Base-by-base conservation (phyloP, 169 alveolate species). In the Cryptosporidium tyzzeri region DNA sequence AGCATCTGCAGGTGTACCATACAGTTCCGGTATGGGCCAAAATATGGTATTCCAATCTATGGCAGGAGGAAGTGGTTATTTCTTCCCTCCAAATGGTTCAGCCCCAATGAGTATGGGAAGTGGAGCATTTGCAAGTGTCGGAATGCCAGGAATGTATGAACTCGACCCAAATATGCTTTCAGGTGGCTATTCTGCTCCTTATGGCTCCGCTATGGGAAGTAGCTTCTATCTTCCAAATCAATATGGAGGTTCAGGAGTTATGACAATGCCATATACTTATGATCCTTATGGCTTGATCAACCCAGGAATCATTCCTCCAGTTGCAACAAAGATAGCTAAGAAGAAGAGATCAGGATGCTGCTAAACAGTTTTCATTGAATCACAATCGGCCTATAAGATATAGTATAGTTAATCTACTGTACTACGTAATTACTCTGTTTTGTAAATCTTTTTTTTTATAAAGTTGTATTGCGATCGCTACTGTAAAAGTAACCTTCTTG, bases 201-300 rank as follows among this genome's bases (percentile, higher is more conserved):
- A 80, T 62, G 89, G 89, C 8, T 62, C 89, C 29, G 89, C 89
- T 9, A 80, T 80, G 89, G 89, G 89, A 8, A 80, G 89, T 33
- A 80, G 89, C 18, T 80, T 80, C 55, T 80, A 80, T 61, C 55
- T 80, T 0, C 89, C 89, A 65, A 80, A 59, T 33, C 89, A 80
- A 65, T 59, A 41, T 23, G 75, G 75, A 16, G 74, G 89, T 35
- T 21, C 73, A 10, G 89, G 73, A 14, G 21, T 73, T 39, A 80
- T 80, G 89, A 45, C 89, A 41, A 80, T 80, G 89, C 89, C 89
- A 80, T 80, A 62, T 62, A 80, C 89, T 8, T 80, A 80, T 23
- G 89, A 80, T 39, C 89, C 89, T 26, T 80, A 80, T 80, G 89
- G 89, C 35, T 62, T 80, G 89, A 80, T 80, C 29, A 80, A 80